Percentiles rank a stretch among this genome's conserved stretches.
phyloP scores from a whole-genome alignment of 495 filamentous ascomycete species.

The Astrothelium subdiscretum region DNA sequence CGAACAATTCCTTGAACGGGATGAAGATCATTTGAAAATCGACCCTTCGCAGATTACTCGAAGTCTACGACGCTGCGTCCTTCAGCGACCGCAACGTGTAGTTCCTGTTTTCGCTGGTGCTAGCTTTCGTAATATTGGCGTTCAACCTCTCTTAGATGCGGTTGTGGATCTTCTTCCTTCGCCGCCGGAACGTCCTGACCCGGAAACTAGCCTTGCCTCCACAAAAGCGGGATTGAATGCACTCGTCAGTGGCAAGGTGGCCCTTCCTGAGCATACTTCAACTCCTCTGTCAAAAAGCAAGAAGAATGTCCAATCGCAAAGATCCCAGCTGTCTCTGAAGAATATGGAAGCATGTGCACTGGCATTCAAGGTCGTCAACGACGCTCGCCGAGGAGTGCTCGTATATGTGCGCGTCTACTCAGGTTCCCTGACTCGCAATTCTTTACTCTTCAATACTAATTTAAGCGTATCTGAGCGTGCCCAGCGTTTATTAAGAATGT shows the following conservation, averaged over 20 bases:
- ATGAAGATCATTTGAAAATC: conserved; percentile 60
- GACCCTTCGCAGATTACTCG: conserved; percentile 51
- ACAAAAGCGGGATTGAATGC: conserved; percentile 39
- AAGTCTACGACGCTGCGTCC: conserved; percentile 61
- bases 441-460: conserved; percentile 77
- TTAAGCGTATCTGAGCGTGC: conserved; percentile 72
- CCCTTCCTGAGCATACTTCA: conserved; percentile 26
- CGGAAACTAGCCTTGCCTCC: conserved; percentile 57
- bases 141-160: conserved; percentile 84
- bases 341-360: conserved; percentile 65
- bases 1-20: conserved; percentile 65
- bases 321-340: conserved; percentile 32
- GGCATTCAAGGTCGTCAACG: conserved; percentile 95
- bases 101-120: conserved; percentile 86
- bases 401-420: conserved; percentile 91
- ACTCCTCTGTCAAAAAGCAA: background rate
- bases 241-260: conserved; percentile 41
- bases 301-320: conserved; percentile 29
- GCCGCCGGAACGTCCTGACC: conserved; percentile 64
- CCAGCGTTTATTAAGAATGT: conserved; percentile 78
- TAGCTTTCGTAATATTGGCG: conserved; percentile 86
- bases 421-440: conserved; percentile 61
- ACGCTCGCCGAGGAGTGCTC: conserved; percentile 71
- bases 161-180: conserved; percentile 77
- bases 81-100: conserved; percentile 44